Base-by-base conservation (phyloP, 78 protist species). In the Speleostelium caveatum region DNA sequence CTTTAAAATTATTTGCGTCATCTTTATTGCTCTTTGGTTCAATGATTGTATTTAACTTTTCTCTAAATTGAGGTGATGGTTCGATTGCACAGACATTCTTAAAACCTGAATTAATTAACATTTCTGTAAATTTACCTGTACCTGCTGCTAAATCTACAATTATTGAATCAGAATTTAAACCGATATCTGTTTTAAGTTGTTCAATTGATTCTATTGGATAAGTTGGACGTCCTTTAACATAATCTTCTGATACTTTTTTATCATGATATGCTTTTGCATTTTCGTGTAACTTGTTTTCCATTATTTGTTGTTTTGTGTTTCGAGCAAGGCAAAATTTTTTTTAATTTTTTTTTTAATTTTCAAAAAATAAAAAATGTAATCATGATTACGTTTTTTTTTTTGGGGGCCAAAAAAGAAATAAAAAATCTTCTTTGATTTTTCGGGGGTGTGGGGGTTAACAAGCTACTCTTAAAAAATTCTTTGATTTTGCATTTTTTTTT, bases 261-360 rank as follows among this genome's bases (percentile, higher is more conserved):
- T 79, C 45, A 67, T 79, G 88, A 67, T 79, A 79, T 51, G 75
- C 88, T 28, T 55, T 36, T 36, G 88, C 88, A 26, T 36, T 67
- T 67, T 65, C 26, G 55, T 79, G 88, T 45, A 77, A 65, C 16
- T 14, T 41, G 22, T 21, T 41, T 68, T 51, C 30, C 75, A 68
- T 68, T 32, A n/a, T 66, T 66, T n/a, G n/a, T n/a, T n/a, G n/a
- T n/a, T n/a, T n/a, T n/a, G n/a, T n/a, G n/a, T n/a, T n/a, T n/a
- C n/a, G n/a, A n/a, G n/a, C n/a, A n/a, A n/a, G n/a, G n/a, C n/a
- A n/a, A n/a, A n/a, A n/a, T 17, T 67, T 67, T 24, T 22, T 1
- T 41, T 63, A 17, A 24, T 24, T 14, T 19, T 58, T 58, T 49
- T 49, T 49, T 49, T 8, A 49, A 58, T 21, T 21, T 58, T 4